Base-by-base conservation (phyloP, 495 filamentous ascomycete genomes). In the Penicillium chermesinum region DNA sequence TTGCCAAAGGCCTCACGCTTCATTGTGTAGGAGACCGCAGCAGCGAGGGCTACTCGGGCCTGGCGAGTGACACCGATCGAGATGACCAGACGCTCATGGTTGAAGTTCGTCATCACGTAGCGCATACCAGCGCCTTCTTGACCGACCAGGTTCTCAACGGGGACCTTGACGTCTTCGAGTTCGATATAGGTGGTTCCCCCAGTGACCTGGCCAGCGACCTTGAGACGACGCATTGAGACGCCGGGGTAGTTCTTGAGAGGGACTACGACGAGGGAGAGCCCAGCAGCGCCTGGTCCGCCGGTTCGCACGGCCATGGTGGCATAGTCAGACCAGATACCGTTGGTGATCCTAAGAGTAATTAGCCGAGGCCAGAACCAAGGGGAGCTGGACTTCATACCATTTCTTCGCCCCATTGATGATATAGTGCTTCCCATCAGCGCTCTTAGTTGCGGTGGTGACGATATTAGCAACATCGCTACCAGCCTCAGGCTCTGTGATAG, bases 61-160 rank as follows among this genome's bases (percentile, higher is more conserved):
- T 78, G 66, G 1, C 86, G 73, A 7, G 81, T 85, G 3, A 74
- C 74, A 1, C 77, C 77, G 19, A 88, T 77, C 6, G 81, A 68
- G 42, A 89, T 84, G 18, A 74, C 70, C 1, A 90, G 66, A 0
- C 86, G 78, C 67, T 90, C 86, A 55, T 90, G 85, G 69, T 89
- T 89, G 79, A 90, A 89, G 66, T 90, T 89, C 35, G 81, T 84
- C 85, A 90, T 89, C 52, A 89, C 79, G 54, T 86, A 83, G 32
- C 69, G 73, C 83, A 90, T 87, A 12, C 86, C 86, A 46, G 73
- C 69, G 37, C 83, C 83, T 56, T 90, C 86, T 21, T 66, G 48
- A n/a, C 85, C 85, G 45, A 90, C 75, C 3, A 90, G 64, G 60
- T 90, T 88, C 32, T 69, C 68, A 1, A 80, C 75, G 3, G 85